A percentile compares a stretch with the other conserved stretches of the same genome.
Conservation (phyloP, 768 basidiomycete species). For the Pulveroboletus ravenelii region DNA sequence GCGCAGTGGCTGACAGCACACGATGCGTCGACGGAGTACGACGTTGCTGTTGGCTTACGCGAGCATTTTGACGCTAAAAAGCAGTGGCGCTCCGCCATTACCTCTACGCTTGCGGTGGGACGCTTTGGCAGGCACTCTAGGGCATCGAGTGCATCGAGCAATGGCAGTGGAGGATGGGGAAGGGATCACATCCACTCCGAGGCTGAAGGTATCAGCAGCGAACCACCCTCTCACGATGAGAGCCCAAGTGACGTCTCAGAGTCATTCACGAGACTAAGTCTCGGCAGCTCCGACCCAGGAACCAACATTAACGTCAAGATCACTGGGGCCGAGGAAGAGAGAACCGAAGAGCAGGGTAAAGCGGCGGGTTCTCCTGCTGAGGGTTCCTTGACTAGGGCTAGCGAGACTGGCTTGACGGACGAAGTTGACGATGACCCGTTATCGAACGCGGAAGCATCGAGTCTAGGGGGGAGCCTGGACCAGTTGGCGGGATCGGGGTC, state of each 20-base stretch:
- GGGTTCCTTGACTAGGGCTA: conserved; percentile 18
- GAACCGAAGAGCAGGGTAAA: conserved; percentile 22
- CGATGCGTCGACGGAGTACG: conserved; percentile 62
- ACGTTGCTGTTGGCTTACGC: conserved; percentile 67
- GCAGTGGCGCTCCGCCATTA: conserved; percentile 70
- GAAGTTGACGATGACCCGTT: background rate
- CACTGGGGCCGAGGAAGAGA: conserved; percentile 25
- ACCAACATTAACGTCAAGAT: conserved; percentile 42
- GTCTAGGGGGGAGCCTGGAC: background rate
- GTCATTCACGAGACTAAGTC: conserved; percentile 24
- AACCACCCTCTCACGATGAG: conserved; percentile 32
- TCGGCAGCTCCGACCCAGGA: conserved; percentile 33
- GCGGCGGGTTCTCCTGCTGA: conserved; percentile 16
- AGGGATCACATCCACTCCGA: conserved; percentile 26
- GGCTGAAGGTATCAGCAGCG: conserved; percentile 29
- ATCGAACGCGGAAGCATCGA: background rate
- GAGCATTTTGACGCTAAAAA: conserved; percentile 78
- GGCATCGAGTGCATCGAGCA: conserved; percentile 24
- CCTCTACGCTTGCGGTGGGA: conserved; percentile 39
- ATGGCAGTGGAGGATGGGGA: conserved; percentile 37
- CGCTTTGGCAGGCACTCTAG: conserved; percentile 29
- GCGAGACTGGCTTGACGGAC: conserved; percentile 14
- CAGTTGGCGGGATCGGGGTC: conserved; percentile 4
- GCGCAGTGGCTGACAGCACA: conserved; percentile 71
- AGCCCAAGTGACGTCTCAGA: conserved; percentile 20